Percentiles rank a stretch among this genome's conserved stretches.
These are phyloP conservation scores for Solanum bulbocastanum DNA, from an alignment of 257 asterid species.

Conservation along the genomic window DNA sequence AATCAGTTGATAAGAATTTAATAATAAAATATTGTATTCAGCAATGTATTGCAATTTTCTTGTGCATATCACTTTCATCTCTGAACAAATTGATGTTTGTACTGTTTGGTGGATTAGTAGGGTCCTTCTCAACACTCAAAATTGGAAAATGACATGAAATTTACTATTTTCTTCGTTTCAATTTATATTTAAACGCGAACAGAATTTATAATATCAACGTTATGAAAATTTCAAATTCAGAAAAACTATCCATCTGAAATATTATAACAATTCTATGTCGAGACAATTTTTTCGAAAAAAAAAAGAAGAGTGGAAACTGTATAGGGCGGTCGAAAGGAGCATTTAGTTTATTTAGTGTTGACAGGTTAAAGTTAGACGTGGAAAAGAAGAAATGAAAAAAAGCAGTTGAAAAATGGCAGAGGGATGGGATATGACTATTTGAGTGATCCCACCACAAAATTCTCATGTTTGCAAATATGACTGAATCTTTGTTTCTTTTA, in stretches of 20 bases:
- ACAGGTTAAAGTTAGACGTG: constrained; percentile 21
- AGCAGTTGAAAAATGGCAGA: not conserved
- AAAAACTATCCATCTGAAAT: not conserved
- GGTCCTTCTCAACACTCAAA: not conserved
- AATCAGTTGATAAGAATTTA: not conserved
- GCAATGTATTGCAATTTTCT: not conserved
- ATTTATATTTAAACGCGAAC: not conserved
- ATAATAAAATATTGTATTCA: not conserved
- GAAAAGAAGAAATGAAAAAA: constrained; percentile 23
- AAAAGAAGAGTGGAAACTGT: not conserved
- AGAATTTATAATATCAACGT: too few species aligned
- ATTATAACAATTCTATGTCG: not conserved
- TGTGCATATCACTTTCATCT: not conserved
- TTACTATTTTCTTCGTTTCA: not conserved
- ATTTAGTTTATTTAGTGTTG: not conserved
- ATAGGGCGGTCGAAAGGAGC: not conserved
- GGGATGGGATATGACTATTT: not conserved
- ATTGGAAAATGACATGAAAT: not conserved
- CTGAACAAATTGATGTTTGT: not conserved
- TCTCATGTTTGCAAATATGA: not conserved
- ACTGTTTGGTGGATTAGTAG: not conserved
- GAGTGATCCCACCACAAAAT: not conserved
- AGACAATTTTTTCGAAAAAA: too few species aligned
- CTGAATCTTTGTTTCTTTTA: not conserved
- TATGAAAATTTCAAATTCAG: too few species aligned